Evolutionary conservation across 1,139 yeast species (phyloP).

Genomic region (Protomyces arabidopsidicola): DNA sequence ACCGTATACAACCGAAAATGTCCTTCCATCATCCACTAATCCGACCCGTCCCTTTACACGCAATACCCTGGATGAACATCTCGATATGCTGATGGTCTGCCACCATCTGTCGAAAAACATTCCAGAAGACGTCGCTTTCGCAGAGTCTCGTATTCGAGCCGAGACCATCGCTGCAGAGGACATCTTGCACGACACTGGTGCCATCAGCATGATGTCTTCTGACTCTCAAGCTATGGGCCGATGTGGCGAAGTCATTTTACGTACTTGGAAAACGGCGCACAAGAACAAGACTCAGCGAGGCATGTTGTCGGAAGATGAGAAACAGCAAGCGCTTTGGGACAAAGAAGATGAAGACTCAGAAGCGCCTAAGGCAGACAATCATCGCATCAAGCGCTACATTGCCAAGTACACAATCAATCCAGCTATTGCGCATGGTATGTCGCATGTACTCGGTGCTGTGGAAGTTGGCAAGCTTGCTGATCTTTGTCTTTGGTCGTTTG

Average conservation of each 20-base stretch:
- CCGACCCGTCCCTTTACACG: slow-evolving; percentile 30
- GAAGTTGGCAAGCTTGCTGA: slow-evolving; percentile 31
- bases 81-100: slow-evolving; percentile 30
- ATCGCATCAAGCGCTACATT: slow-evolving; percentile 30
- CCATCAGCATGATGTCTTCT: slow-evolving; percentile 30
- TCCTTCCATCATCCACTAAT: slow-evolving; percentile 30
- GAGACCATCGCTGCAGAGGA: slow-evolving; percentile 31
- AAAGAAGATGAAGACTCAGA: slow-evolving; percentile 18
- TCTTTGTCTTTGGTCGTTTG: slow-evolving; percentile 28
- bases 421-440: slow-evolving; percentile 29
- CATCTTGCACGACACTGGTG: slow-evolving; percentile 30
- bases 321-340: background rate
- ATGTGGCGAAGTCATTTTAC: slow-evolving; percentile 30
- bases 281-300: slow-evolving; percentile 30
- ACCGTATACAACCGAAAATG: slow-evolving; percentile 15
- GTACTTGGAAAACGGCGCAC: slow-evolving; percentile 31
- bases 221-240: slow-evolving; percentile 31
- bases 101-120: slow-evolving; percentile 29
- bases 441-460: slow-evolving; percentile 27
- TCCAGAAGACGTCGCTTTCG: slow-evolving; percentile 31
- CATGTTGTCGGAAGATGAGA: slow-evolving; percentile 23
- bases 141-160: slow-evolving; percentile 31
- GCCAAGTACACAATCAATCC: slow-evolving; percentile 31
- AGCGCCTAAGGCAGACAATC: slow-evolving; percentile 25
- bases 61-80: slow-evolving; percentile 30